Conservation (phyloP, 129 eudicot genomes). For the Pittosporum tobira region DNA sequence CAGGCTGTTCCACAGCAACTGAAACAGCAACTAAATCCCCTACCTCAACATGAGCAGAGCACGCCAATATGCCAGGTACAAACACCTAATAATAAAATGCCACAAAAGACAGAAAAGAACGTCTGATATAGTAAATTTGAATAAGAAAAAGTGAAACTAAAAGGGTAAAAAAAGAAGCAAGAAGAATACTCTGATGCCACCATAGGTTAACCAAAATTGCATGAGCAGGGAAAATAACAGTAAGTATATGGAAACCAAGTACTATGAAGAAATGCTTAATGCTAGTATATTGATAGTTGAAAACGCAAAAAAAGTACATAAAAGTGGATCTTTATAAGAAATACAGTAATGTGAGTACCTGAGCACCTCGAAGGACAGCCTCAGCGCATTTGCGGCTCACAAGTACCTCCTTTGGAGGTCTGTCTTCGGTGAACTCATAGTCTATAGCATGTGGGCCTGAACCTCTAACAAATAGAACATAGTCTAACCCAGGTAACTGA, state of each 20-base stretch:
- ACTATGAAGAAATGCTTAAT: neutral
- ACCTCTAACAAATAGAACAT: conserved; percentile 77
- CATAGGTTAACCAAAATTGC: neutral
- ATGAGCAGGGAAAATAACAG: neutral
- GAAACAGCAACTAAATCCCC: conserved; percentile 91
- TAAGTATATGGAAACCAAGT: conserved; percentile 1
- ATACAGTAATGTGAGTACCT: conserved; percentile 26
- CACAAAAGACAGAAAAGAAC: neutral
- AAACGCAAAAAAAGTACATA: neutral
- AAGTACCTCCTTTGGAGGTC: conserved; percentile 68
- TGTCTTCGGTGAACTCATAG: conserved; percentile 43
- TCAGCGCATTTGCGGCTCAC: conserved; percentile 99
- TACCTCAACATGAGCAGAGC: conserved; percentile 96
- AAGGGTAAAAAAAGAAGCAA: neutral
- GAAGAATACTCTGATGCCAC: neutral
- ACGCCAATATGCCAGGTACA: conserved; percentile 97
- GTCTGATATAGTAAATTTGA: neutral
- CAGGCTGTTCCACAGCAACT: conserved; percentile 79
- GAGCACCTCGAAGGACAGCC: conserved; percentile 99
- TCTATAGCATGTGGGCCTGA: conserved; percentile 79
- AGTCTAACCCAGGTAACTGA: conserved; percentile 72
- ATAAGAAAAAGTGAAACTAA: neutral
- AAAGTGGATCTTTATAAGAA: neutral
- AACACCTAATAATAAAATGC: conserved; percentile 41
- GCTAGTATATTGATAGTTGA: neutral